These are phyloP conservation scores for Chytriomyces sp. DNA, from an alignment of 192 early-diverging fungal genomes.

Conservation along the genomic window DNA sequence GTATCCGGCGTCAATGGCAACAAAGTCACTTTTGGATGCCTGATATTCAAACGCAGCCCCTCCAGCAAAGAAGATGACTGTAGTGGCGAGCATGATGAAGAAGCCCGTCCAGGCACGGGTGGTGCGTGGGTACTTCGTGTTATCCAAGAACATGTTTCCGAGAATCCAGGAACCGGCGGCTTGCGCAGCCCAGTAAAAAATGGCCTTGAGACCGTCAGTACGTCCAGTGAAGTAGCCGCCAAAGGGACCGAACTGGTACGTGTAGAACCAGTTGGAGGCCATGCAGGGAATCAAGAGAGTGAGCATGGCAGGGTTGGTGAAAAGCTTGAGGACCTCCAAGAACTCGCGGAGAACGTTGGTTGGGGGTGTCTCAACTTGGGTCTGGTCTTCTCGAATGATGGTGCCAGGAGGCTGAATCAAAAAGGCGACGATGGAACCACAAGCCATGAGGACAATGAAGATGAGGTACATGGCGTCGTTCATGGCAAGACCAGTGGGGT, in stretches of 20 bases:
- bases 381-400: constrained; percentile 75
- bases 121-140: constrained; percentile 49
- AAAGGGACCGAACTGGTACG: constrained; percentile 64
- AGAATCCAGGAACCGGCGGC: constrained; percentile 10
- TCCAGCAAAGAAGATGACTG: constrained; percentile 15
- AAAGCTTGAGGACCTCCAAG: constrained; percentile 60
- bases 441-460: constrained; percentile 67
- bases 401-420: constrained; percentile 61
- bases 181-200: constrained; percentile 10
- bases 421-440: constrained; percentile 49
- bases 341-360: constrained; percentile 66
- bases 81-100: constrained; percentile 41
- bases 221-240: constrained; percentile 9
- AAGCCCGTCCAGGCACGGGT: constrained; percentile 59
- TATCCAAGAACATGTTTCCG: constrained; percentile 51
- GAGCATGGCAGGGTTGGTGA: constrained; percentile 70
- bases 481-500: constrained; percentile 43
- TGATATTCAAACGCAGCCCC: constrained; percentile 35
- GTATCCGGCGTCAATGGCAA: constrained; percentile 40
- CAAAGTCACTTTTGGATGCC: constrained; percentile 52
- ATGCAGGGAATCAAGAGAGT: constrained; percentile 60
- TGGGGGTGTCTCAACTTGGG: constrained; percentile 63
- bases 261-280: constrained; percentile 81
- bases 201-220: constrained; percentile 15
- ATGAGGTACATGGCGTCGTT: constrained; percentile 73